Evolutionary conservation across 2,329 filamentous ascomycete genomes (phyloP).

Genomic region (Periconia macrospinosa): DNA sequence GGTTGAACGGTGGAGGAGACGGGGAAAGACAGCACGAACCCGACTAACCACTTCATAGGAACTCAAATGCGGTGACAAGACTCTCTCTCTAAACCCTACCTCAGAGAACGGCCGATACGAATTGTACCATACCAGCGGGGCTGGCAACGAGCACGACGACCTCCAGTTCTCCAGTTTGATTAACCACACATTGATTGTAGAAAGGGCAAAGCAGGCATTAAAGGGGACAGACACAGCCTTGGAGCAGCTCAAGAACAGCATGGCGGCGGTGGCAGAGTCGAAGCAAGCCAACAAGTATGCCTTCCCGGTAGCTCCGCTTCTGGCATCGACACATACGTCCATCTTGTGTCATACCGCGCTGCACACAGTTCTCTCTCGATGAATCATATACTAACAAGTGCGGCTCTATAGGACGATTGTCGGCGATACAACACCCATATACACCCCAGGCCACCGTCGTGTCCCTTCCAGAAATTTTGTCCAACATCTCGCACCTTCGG

Average conservation of each 20-base stretch:
- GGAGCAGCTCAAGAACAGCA: conserved; percentile 60
- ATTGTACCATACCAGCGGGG: conserved; percentile 54
- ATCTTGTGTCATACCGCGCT: conserved; percentile 11
- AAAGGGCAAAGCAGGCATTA: conserved; percentile 57
- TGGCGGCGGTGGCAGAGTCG: conserved; percentile 61
- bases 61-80: conserved; percentile 61
- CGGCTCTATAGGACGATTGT: conserved; percentile 39
- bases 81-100: conserved; percentile 56
- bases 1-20: conserved; percentile 7
- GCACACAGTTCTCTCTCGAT: conserved; percentile 7
- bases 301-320: conserved; percentile 30
- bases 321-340: conserved; percentile 17
- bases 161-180: conserved; percentile 60
- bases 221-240: conserved; percentile 62
- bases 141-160: conserved; percentile 47
- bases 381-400: conserved; percentile 32
- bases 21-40: conserved; percentile 17
- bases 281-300: conserved; percentile 62
- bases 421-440: conserved; percentile 33
- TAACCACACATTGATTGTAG: conserved; percentile 59
- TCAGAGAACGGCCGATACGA: conserved; percentile 60
- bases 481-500: conserved; percentile 40
- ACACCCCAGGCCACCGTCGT: conserved; percentile 39
- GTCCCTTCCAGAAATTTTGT: conserved; percentile 41
- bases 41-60: conserved; percentile 42